Percentiles rank a stretch among this genome's conserved stretches.
Conservation (phyloP, 2,329 filamentous ascomycete genomes). For the Verticillium isaacii region DNA sequence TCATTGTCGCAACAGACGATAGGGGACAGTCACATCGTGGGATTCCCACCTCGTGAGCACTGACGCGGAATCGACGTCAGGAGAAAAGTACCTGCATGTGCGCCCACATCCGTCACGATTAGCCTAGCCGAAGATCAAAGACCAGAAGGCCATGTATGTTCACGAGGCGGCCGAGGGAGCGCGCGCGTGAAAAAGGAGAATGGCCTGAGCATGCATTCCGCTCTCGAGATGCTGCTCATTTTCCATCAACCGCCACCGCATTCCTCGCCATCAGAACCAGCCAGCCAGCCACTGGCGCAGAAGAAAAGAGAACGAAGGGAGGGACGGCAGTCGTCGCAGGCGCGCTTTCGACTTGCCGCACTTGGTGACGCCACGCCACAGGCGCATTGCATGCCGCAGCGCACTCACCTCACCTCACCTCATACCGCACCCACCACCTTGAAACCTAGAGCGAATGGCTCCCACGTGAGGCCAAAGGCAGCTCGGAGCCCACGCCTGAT, state of each 20-base stretch:
- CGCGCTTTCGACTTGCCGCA: not conserved
- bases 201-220: not conserved
- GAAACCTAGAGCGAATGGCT: not conserved
- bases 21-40: not conserved
- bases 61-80: not conserved
- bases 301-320: not conserved
- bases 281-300: not conserved
- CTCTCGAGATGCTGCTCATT: not conserved
- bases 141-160: not conserved
- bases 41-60: not conserved
- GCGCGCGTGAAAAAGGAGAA: not conserved
- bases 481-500: not conserved
- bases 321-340: not conserved
- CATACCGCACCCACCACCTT: not conserved
- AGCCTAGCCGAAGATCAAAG: not conserved
- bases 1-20: too few relatives aligned
- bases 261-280: not conserved
- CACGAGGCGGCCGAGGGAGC: not conserved
- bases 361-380: not conserved
- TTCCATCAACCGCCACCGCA: not conserved
- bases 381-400: not conserved
- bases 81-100: not conserved
- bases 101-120: not conserved
- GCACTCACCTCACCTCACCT: not conserved
- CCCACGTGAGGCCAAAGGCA: not conserved